Conservation (phyloP, 371 early-diverging fungal genomes). For the Sporodiniella umbellata region DNA sequence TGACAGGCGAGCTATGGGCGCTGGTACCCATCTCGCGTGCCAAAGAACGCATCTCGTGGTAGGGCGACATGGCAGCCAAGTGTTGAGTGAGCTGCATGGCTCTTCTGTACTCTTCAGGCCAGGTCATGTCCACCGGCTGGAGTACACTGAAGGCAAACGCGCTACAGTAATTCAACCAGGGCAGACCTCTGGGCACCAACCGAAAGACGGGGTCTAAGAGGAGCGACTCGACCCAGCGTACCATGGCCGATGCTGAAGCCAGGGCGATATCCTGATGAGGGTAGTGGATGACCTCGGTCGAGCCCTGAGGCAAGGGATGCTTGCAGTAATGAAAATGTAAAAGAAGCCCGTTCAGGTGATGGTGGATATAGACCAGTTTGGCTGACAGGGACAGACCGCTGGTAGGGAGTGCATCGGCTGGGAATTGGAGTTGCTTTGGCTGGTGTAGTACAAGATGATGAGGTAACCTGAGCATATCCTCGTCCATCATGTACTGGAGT, state of each 20-base stretch:
- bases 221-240: constrained; percentile 30
- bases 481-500: constrained; percentile 17
- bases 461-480: constrained; percentile 35
- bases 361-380: constrained; percentile 70
- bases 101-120: constrained; percentile 23
- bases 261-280: constrained; percentile 32
- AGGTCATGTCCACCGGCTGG: constrained; percentile 2
- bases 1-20: neutral
- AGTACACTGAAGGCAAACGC: constrained; percentile 35
- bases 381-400: constrained; percentile 15
- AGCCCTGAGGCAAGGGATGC: constrained; percentile 29
- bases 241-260: constrained; percentile 35
- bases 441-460: constrained; percentile 24
- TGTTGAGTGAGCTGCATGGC: constrained; percentile 20
- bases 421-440: constrained; percentile 6
- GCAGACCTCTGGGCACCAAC: constrained; percentile 28
- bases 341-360: constrained; percentile 74
- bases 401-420: constrained; percentile 10
- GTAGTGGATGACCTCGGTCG: constrained; percentile 13
- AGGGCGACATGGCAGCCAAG: constrained; percentile 31
- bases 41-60: constrained; percentile 27
- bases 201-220: constrained; percentile 19
- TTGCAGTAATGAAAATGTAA: constrained; percentile 79
- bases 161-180: constrained; percentile 34
- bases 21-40: constrained; percentile 22